phyloP scores from a whole-genome alignment of 495 filamentous ascomycete species.

The Aspergillus carlsbadensis region DNA sequence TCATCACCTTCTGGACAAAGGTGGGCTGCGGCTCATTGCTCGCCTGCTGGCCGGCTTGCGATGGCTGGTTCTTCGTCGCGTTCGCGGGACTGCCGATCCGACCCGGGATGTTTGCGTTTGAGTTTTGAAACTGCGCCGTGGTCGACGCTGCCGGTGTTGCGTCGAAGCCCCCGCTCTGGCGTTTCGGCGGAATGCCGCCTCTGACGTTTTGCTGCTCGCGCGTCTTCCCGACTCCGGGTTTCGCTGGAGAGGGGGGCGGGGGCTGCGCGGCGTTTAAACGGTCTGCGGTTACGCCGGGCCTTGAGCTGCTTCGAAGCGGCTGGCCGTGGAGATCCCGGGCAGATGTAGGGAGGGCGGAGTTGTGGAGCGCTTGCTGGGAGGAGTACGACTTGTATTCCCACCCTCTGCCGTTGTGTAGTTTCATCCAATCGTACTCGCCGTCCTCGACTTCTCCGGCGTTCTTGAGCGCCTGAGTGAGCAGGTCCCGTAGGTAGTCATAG shows the following conservation, averaged over 20 bases:
- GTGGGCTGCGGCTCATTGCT: slow-evolving; percentile 50
- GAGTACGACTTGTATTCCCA: slow-evolving; percentile 93
- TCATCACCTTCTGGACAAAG: slow-evolving; percentile 69
- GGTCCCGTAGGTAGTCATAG: slow-evolving; percentile 95
- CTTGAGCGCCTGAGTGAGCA: slow-evolving; percentile 96
- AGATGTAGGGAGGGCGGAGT: slow-evolving; percentile 71
- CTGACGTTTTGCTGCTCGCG: slow-evolving; percentile 81
- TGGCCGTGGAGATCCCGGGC: slow-evolving; percentile 72
- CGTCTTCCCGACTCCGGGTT: slow-evolving; percentile 72
- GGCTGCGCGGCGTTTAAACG: slow-evolving; percentile 98
- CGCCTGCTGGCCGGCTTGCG: slow-evolving; percentile 39
- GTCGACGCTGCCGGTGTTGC: slow-evolving; percentile 80
- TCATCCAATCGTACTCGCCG: slow-evolving; percentile 99
- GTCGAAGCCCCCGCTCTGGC: slow-evolving; percentile 75
- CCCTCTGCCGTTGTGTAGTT: slow-evolving; percentile 90
- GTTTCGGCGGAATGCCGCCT: slow-evolving; percentile 65
- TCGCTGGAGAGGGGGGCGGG: slow-evolving; percentile 84
- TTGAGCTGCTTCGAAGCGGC: slow-evolving; percentile 59
- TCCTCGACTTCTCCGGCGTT: slow-evolving; percentile 93
- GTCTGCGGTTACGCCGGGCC: slow-evolving; percentile 69
- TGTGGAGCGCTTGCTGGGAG: slow-evolving; percentile 71
- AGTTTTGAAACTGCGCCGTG: slow-evolving; percentile 88
- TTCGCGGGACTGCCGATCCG: slow-evolving; percentile 59
- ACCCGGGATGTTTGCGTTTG: slow-evolving; percentile 76
- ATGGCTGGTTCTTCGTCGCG: slow-evolving; percentile 51